A percentile compares a stretch with the other conserved stretches of the same genome.
phyloP scores from a whole-genome alignment of 2,329 filamentous ascomycete species.

The Golovinomyces cichoracearum region DNA sequence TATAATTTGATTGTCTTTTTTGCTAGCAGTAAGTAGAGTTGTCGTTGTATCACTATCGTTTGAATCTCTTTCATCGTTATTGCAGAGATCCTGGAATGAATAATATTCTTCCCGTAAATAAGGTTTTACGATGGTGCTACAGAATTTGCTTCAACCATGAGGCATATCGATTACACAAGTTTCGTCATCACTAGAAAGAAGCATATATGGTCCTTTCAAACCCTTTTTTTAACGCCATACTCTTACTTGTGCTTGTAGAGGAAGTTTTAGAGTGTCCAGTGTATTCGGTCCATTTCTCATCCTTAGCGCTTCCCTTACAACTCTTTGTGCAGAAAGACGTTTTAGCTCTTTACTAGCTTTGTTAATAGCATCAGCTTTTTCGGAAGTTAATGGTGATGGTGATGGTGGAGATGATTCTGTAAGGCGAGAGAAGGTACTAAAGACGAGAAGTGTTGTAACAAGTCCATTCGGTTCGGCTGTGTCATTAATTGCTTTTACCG shows the following conservation, averaged over 20 bases:
- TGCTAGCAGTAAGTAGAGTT: no score
- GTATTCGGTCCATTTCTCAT: not conserved
- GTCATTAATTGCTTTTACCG: no score
- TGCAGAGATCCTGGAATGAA: no score
- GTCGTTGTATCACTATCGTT: no score
- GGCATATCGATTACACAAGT: slow-evolving; percentile 1
- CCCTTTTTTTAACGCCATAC: slow-evolving; percentile 3
- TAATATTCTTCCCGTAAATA: not conserved
- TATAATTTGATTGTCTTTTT: no score
- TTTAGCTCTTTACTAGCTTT: not conserved
- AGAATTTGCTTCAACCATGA: not conserved
- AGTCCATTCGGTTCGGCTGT: not conserved
- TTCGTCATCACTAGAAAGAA: not conserved
- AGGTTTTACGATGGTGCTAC: not conserved
- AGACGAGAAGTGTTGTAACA: not conserved
- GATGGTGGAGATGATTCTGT: not conserved
- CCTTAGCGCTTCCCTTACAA: not conserved
- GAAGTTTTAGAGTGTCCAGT: not conserved
- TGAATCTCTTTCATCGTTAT: no score
- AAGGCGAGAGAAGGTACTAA: not conserved
- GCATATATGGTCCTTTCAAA: not conserved
- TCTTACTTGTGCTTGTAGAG: not conserved
- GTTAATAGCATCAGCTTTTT: not conserved
- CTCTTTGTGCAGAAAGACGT: not conserved
- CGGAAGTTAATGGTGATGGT: not conserved